Evolutionary conservation across 371 early-diverging fungal species (phyloP), one percentile per base, ranked within the genome.

Genomic region (Lichtheimia corymbifera): DNA sequence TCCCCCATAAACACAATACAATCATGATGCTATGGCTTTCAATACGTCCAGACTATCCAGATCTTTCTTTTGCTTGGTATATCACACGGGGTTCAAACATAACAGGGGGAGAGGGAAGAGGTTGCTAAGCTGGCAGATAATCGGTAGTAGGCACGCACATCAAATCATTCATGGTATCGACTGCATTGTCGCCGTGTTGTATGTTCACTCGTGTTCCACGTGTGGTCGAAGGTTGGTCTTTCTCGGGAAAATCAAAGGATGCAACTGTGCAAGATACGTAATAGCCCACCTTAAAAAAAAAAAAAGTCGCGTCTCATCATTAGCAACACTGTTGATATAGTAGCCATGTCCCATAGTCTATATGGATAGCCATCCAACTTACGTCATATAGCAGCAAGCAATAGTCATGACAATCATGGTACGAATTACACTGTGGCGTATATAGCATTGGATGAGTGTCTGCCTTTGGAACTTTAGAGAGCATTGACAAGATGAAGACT

Each of bases 201-300:
- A 35, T 35, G 35, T 35, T 35, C 11, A 57, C 53, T 61, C 62
- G 25, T 57, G 53, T 12, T 35, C 35, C 35, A 35, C 35, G 35
- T 67, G 83, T 41, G 82, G 77, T 71, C 85, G 75, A 64, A 90
- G 74, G 71, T 87, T 86, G 62, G 73, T 75, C 44, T 87, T 87
- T 69, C 72, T 83, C 13, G 91, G 91, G 45, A 74, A 69, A 50
- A 90, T 76, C 52, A 90, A 69, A 28, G 91, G 91, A 63, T 90
- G 82, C 12, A 90, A 75, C 77, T 90, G 91, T 27, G 88, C 88
- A 60, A 90, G 67, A 62, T 90, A 90, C 44, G 89, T 88, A 65
- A 90, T 74, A 4, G 87, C 87, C 91, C 91, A 90, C 86, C 88
- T 89, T n/a, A n/a, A n/a, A n/a, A n/a, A n/a, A n/a, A n/a, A n/a